Evolutionary conservation across 2,329 filamentous ascomycete genomes (phyloP), one percentile per base, ranked within the genome.

Genomic region (Clonostachys sp.): DNA sequence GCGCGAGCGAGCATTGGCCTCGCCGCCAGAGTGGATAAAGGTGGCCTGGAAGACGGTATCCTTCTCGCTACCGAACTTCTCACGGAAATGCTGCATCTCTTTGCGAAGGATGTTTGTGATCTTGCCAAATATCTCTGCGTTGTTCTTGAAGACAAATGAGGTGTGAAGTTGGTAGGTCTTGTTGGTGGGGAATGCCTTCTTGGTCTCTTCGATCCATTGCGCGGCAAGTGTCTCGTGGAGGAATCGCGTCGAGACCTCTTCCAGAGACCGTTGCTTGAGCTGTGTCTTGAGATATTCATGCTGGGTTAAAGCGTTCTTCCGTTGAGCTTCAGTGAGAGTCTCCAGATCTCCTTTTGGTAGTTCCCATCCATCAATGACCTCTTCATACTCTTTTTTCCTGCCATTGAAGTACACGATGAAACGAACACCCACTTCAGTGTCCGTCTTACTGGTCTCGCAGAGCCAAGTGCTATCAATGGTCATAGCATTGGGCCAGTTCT

Each of bases 151-250:
- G 14, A 39, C 36, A 18, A 39, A 39, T 1, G 65, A 63, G 6
- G 59, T 55, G 6, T 59, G 61, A 3, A 71, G 34, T 7, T 48
- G 46, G 47, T 57, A 63, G 1, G 48, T 45, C 14, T 47, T 51
- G 16, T 57, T 60, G 3, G 41, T 24, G 0, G 60, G 57, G 30
- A 45, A 50, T 14, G 45, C 41, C 30, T 44, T 47, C 13, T 34
- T 41, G 3, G 44, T 58, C 45, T 64, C 61, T 18, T 63, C 61
- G 1, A 45, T 50, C 59, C 61, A 63, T 39, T 61, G 57, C 12
- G 40, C 42, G 6, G 52, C 57, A 5, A 63, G 55, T 3, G 61
- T 59, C 46, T 63, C 61, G 41, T 63, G 50, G 14, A 61, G 48
- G 42, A 63, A 61, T 3, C 55, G 55, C 13, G 53, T 56, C 13